These are phyloP conservation scores for Microbotryum lychnidis-dioicae DNA, from an alignment of 1,284 basidiomycete species.

Conservation along the genomic window DNA sequence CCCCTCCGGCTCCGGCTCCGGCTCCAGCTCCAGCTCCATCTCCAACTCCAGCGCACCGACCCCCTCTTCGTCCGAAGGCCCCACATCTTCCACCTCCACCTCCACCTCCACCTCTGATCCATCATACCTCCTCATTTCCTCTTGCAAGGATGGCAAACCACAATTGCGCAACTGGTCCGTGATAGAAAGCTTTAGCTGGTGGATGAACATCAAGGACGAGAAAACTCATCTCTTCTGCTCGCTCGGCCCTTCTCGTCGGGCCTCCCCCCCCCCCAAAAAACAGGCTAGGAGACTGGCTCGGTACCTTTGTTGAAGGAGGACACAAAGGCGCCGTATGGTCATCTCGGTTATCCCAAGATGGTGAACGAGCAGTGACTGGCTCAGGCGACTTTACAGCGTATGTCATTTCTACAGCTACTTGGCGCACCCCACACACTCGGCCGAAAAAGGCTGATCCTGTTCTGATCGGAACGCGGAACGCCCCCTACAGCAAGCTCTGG, in stretches of 20 bases:
- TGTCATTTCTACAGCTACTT: conserved; percentile 39
- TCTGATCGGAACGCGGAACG: neutral
- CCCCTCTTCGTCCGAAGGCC: conserved; percentile 10
- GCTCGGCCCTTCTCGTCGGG: neutral
- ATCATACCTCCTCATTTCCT: conserved; percentile 78
- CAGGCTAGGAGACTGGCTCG: conserved; percentile 87
- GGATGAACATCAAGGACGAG: neutral
- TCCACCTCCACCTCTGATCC: conserved; percentile 47
- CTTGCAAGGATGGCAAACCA: conserved; percentile 93
- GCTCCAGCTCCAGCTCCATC: conserved; percentile 7
- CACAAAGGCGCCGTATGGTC: conserved; percentile 99
- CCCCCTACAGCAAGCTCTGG: conserved; percentile 77
- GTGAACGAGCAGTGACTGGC: conserved; percentile 73
- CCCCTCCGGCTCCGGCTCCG: conserved; percentile 11
- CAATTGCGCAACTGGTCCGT: conserved; percentile 83
- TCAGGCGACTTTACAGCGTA: conserved; percentile 97
- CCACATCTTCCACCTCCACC: neutral
- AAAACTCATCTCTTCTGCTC: neutral
- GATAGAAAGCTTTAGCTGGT: neutral
- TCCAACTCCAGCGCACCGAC: conserved; percentile 4
- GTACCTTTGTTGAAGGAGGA: conserved; percentile 65
- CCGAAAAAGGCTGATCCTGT: neutral
- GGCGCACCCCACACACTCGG: conserved; percentile 2
- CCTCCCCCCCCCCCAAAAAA: conserved; percentile 27
- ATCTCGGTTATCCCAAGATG: conserved; percentile 71